Evolutionary conservation across 139 green algal species (phyloP), one percentile per base, ranked within the genome.

Genomic region (Chlamydomonas sp.): DNA sequence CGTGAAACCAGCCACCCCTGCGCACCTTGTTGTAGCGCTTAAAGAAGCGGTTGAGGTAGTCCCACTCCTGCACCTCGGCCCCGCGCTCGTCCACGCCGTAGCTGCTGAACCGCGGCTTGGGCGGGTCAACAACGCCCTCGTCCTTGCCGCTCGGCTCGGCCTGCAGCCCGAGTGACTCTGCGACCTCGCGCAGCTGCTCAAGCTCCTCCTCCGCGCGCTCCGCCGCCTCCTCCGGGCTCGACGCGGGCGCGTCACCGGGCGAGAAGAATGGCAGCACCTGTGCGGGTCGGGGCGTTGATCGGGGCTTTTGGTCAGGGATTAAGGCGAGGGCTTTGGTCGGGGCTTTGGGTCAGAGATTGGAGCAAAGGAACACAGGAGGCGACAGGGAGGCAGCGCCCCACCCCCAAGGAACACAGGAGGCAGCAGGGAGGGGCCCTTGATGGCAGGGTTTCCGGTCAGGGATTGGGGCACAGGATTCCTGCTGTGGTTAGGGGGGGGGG

Each of bases 31-130:
- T 83, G 78, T 70, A 84, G 38, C 77, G 72, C 6, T 73, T 65
- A 68, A 84, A 69, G 37, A 69, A 69, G 36, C 62, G 54, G 80
- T 91, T 86, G 30, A 95, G 77, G 80, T 90, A 91, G 66, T 95
- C 78, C 80, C 77, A 90, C 69, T 92, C 84, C 48, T 81, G 69
- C 29, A 95, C 82, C 39, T 79, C 67, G 48, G 63, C 68, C 8
- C 82, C 85, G 1, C 60, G 60, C 3, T 67, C 64, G 57, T 87
- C 82, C 36, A 87, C 30, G 0, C 76, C 83, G 2, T 37, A 58
- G 49, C 67, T 79, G 64, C 34, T 70, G 13, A 74, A 38, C 58
- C 57, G 38, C 0, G 69, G 38, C 8, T 54, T 37, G 63, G 37
- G 20, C 26, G 16, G 35, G 28, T 35, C 38, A 22, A 10, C 28